Percentiles rank a stretch among this genome's conserved stretches.
Conservation (phyloP, 2,329 filamentous ascomycete genomes). For the Dendryphion nanum region DNA sequence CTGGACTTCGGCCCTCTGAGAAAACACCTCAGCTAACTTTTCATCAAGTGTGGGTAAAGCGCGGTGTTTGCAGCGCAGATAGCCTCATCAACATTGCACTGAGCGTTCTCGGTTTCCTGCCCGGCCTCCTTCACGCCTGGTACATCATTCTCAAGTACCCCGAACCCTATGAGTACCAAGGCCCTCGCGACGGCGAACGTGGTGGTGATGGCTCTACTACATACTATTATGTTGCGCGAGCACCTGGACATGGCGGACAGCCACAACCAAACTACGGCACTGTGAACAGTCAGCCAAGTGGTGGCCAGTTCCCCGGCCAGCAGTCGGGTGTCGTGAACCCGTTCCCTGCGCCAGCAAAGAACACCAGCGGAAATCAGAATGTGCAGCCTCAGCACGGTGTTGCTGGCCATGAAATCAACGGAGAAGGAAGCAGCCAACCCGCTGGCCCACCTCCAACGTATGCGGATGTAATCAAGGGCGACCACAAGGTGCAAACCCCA, state of each 20-base stretch:
- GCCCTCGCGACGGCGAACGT: slow-evolving; percentile 54
- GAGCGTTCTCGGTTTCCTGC: slow-evolving; percentile 61
- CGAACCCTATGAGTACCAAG: slow-evolving; percentile 67
- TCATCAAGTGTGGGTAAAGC: slow-evolving; percentile 85
- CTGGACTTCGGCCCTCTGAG: slow-evolving; percentile 1
- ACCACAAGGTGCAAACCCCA: slow-evolving; percentile 76
- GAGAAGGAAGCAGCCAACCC: slow-evolving; percentile 27
- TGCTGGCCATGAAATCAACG: slow-evolving; percentile 7
- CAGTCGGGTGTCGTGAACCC: slow-evolving; percentile 33
- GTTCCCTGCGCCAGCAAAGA: slow-evolving; percentile 24
- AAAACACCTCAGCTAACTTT: slow-evolving; percentile 7
- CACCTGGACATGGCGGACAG: slow-evolving; percentile 13
- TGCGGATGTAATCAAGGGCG: slow-evolving; percentile 82
- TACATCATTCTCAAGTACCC: slow-evolving; percentile 95
- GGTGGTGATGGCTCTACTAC: slow-evolving; percentile 59
- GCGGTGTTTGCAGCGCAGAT: slow-evolving; percentile 88
- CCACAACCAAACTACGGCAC: slow-evolving; percentile 39
- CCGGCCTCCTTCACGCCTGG: slow-evolving; percentile 92
- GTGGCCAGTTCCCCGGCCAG: slow-evolving; percentile 44
- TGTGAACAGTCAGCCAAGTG: slow-evolving; percentile 34
- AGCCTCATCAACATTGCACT: slow-evolving; percentile 94
- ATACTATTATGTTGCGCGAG: slow-evolving; percentile 66
- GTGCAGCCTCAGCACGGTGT: slow-evolving; percentile 14
- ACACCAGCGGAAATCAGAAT: slow-evolving; percentile 13
- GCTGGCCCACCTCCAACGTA: slow-evolving; percentile 74